These are phyloP conservation scores for Crepidotus sp. DNA, from an alignment of 1,284 basidiomycete genomes.

Conservation along the genomic window DNA sequence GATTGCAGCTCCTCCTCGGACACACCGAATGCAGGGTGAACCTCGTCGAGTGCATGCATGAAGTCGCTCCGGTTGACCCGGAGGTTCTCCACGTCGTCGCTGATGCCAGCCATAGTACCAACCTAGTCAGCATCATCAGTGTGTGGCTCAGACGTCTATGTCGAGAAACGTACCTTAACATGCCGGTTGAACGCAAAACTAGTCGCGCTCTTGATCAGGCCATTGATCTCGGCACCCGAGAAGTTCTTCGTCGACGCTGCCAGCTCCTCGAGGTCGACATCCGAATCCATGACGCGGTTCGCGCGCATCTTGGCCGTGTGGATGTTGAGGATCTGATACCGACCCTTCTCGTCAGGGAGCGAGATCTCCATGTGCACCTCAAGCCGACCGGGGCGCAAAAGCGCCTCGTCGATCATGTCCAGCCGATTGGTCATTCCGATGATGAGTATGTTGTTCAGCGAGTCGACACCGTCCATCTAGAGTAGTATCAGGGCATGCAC, in stretches of 20 bases:
- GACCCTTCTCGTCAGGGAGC: conserved; percentile 89
- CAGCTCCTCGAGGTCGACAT: conserved; percentile 83
- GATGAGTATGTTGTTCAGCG: conserved; percentile 98
- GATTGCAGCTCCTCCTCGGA: conserved; percentile 93
- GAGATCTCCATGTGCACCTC: conserved; percentile 99
- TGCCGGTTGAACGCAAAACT: conserved; percentile 98
- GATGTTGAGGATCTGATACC: conserved; percentile 90
- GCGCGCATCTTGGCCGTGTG: conserved; percentile 92
- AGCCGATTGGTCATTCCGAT: conserved; percentile 99
- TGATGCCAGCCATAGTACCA: conserved; percentile 93
- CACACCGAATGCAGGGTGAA: conserved; percentile 96
- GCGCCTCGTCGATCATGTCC: conserved; percentile 99
- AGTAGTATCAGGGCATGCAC: neutral
- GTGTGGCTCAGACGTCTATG: conserved; percentile 15
- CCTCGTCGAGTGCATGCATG: conserved; percentile 87
- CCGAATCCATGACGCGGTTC: conserved; percentile 84
- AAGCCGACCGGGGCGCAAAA: conserved; percentile 94
- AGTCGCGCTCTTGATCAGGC: conserved; percentile 95
- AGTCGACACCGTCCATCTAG: conserved; percentile 98
- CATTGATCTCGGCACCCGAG: conserved; percentile 93
- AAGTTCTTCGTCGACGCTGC: conserved; percentile 93
- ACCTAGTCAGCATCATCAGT: conserved; percentile 33
- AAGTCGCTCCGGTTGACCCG: conserved; percentile 88
- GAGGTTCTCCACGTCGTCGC: conserved; percentile 91
- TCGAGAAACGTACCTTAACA: conserved; percentile 58